phyloP scores from a whole-genome alignment of 768 basidiomycete species.

The Calocybe cyanea region DNA sequence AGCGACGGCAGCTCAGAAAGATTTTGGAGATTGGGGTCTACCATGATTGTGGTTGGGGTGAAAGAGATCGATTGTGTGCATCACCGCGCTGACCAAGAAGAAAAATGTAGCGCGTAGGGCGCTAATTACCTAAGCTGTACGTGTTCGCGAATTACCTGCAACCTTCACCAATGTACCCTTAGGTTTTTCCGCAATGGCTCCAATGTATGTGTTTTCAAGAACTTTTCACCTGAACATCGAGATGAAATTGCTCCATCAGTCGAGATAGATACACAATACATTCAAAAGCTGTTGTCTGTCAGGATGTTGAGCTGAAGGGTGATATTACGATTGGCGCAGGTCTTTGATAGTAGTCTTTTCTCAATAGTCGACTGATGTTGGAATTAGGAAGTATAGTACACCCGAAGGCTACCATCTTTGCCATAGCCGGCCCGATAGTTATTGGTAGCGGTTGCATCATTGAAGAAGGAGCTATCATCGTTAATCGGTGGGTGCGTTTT shows the following conservation, averaged over 20 bases:
- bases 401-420: constrained; percentile 91
- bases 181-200: constrained; percentile 15
- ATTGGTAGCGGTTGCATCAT: constrained; percentile 88
- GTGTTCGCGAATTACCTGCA: too few species aligned
- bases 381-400: constrained; percentile 78
- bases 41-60: neutral
- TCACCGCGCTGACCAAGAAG: too few species aligned
- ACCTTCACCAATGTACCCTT: too few species aligned
- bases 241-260: constrained; percentile 37
- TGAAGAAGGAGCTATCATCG: constrained; percentile 87
- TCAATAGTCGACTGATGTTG: neutral
- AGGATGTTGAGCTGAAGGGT: constrained; percentile 92
- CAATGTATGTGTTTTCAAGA: constrained; percentile 10
- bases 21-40: neutral
- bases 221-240: neutral
- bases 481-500: constrained; percentile 60
- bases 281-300: constrained; percentile 85
- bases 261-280: constrained; percentile 89
- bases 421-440: constrained; percentile 85
- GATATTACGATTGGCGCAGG: constrained; percentile 91
- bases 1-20: neutral
- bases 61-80: too few species aligned
- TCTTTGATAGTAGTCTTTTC: constrained; percentile 17
- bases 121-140: too few species aligned
- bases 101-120: too few species aligned